Evolutionary conservation across 2,329 filamentous ascomycete species (phyloP).

Genomic region (Lachnellula willkommii): DNA sequence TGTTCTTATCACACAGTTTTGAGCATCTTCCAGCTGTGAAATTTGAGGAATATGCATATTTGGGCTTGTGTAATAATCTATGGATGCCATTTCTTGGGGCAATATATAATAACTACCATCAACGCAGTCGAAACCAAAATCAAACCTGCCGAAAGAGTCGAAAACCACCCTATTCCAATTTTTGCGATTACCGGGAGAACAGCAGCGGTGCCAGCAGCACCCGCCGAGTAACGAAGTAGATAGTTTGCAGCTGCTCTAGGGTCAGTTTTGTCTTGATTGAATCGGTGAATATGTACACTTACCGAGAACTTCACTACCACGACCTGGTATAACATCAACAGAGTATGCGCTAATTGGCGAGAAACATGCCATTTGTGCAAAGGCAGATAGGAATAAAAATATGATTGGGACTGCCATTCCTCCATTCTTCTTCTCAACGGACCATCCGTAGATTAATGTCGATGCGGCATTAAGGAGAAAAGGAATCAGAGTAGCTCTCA

Average conservation of each 20-base stretch:
- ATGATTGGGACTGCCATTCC: slow-evolving; percentile 34
- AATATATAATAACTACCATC: not conserved
- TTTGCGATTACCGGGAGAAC: not conserved
- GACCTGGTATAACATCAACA: not conserved
- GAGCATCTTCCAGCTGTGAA: too few relatives aligned
- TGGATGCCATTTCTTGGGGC: not conserved
- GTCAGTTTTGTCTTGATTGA: not conserved
- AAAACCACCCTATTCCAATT: not conserved
- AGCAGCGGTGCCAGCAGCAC: not conserved
- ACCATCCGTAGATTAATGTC: slow-evolving; percentile 35
- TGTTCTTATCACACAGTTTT: too few relatives aligned
- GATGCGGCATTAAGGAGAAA: slow-evolving; percentile 32
- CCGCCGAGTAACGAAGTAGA: not conserved
- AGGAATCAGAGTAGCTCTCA: slow-evolving; percentile 30
- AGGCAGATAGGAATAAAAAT: not conserved
- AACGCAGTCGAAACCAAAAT: not conserved
- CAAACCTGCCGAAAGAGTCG: not conserved
- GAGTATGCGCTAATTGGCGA: not conserved
- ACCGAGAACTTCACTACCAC: not conserved
- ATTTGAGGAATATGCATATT: too few relatives aligned
- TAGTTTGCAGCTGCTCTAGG: not conserved
- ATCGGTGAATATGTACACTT: not conserved
- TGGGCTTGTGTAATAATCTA: not conserved
- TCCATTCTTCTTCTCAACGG: slow-evolving; percentile 31
- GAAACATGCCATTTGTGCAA: not conserved